Percentiles rank a stretch among this genome's conserved stretches.
Conservation (phyloP, 164 flowering plant genomes). For the Chimonanthus salicifolius region DNA sequence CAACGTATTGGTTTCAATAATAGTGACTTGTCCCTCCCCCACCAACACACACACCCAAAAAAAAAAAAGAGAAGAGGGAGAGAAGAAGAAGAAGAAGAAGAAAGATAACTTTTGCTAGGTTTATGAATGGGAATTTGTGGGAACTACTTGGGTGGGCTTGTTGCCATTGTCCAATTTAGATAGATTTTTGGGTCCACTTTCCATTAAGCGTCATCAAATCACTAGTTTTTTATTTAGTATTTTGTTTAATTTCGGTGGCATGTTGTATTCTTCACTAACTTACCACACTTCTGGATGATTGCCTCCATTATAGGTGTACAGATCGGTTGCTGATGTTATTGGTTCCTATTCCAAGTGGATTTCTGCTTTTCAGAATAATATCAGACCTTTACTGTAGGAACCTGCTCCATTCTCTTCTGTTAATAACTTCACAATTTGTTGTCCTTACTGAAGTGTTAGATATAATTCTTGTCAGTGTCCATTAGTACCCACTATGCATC, state of each 20-base stretch:
- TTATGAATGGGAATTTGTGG: too few species aligned
- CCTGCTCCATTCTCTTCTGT: constrained; percentile 2
- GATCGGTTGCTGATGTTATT: constrained; percentile 75
- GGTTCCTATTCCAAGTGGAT: constrained; percentile 89
- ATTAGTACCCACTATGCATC: neutral
- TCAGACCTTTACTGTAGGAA: constrained; percentile 63
- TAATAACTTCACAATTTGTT: neutral
- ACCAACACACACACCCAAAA: too few species aligned
- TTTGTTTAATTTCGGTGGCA: constrained; percentile 5
- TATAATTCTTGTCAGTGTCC: neutral
- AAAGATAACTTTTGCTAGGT: too few species aligned
- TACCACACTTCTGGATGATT: constrained; percentile 1
- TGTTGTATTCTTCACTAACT: neutral
- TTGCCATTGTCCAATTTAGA: too few species aligned
- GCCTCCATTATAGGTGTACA: constrained; percentile 52
- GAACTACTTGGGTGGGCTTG: too few species aligned
- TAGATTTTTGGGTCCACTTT: too few species aligned
- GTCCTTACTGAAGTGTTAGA: neutral
- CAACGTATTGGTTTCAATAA: too few species aligned
- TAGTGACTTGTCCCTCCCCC: too few species aligned
- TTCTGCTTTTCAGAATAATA: constrained; percentile 43
- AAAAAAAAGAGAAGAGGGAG: too few species aligned
- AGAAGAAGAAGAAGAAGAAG: too few species aligned
- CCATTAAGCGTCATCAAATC: too few species aligned
- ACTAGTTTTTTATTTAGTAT: too few species aligned